A percentile compares a stretch with the other conserved stretches of the same genome.
Evolutionary conservation across 2,329 filamentous ascomycete genomes (phyloP).

Genomic region (Nothomitra cinnamomea): DNA sequence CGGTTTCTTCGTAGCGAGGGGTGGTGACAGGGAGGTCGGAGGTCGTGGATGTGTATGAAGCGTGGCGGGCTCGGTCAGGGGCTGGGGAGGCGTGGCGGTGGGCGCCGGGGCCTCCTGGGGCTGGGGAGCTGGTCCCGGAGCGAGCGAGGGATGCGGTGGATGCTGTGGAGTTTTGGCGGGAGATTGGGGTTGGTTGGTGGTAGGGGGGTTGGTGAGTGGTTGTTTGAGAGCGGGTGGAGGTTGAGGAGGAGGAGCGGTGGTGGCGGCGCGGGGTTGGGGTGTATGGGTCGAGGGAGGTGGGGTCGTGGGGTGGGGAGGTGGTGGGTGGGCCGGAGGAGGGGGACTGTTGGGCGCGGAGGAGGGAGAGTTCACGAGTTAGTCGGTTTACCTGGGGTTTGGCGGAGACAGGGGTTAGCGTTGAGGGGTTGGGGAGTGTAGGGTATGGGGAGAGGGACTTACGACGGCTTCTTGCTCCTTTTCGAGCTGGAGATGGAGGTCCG

Average conservation of each 20-base stretch:
- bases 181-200: conserved; percentile 31
- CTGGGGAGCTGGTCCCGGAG: conserved; percentile 17
- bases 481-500: conserved; percentile 5
- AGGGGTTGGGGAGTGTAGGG: neutral
- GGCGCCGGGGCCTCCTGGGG: conserved; percentile 11
- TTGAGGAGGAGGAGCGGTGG: neutral
- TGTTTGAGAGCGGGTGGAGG: conserved; percentile 15
- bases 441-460: neutral
- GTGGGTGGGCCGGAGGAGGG: conserved; percentile 1
- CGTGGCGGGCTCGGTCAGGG: conserved; percentile 12
- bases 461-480: conserved; percentile 7
- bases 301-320: neutral
- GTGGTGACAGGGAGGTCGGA: conserved; percentile 40
- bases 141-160: conserved; percentile 8
- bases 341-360: conserved; percentile 4
- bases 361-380: conserved; percentile 4
- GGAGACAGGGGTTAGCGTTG: neutral
- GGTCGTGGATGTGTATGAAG: conserved; percentile 24
- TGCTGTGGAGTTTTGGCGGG: conserved; percentile 18
- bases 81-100: conserved; percentile 15
- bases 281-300: neutral
- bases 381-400: conserved; percentile 4
- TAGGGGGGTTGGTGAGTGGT: conserved; percentile 36
- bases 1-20: conserved; percentile 44
- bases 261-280: neutral